Evolutionary conservation across 495 filamentous ascomycete species (phyloP).

Genomic region (Umbilicaria muhlenbergii): DNA sequence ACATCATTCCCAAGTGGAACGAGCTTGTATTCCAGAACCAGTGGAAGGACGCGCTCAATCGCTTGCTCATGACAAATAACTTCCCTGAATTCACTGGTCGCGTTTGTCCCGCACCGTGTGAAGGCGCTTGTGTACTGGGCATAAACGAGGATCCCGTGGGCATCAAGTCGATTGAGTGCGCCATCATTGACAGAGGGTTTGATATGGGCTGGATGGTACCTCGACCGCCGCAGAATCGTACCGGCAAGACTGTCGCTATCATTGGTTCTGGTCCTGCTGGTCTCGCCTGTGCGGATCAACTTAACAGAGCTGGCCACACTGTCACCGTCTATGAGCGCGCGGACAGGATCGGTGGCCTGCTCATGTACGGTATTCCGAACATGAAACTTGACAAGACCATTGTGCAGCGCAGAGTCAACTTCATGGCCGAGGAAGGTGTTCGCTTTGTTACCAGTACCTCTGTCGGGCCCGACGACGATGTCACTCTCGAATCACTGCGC

Average conservation of each 20-base stretch:
- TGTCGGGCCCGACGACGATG: conserved; percentile 59
- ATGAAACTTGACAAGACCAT: conserved; percentile 99
- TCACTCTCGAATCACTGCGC: conserved; percentile 63
- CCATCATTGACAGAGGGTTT: conserved; percentile 97
- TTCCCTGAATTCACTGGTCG: conserved; percentile 99
- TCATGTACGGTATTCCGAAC: conserved; percentile 99
- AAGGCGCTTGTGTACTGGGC: conserved; percentile 92
- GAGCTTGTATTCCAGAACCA: conserved; percentile 86
- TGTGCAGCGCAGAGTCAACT: conserved; percentile 87
- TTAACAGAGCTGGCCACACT: conserved; percentile 82
- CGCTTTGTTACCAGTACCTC: conserved; percentile 62
- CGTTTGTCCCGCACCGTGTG: conserved; percentile 95
- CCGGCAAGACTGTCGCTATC: conserved; percentile 80
- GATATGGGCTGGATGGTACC: conserved; percentile 99
- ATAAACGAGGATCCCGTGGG: conserved; percentile 98
- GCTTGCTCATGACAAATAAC: conserved; percentile 97
- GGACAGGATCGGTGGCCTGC: conserved; percentile 81
- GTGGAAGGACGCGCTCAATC: conserved; percentile 91
- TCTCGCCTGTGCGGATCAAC: conserved; percentile 83
- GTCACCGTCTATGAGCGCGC: conserved; percentile 95
- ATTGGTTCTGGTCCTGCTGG: conserved; percentile 92
- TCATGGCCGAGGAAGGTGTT: conserved; percentile 89
- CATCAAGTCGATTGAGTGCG: conserved; percentile 99
- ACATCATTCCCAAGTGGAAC: conserved; percentile 99
- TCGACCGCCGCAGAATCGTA: conserved; percentile 59